Percentiles rank a stretch among this genome's conserved stretches.
Conservation (phyloP, 2,329 filamentous ascomycete genomes). For the Exophiala dermatitidis region DNA sequence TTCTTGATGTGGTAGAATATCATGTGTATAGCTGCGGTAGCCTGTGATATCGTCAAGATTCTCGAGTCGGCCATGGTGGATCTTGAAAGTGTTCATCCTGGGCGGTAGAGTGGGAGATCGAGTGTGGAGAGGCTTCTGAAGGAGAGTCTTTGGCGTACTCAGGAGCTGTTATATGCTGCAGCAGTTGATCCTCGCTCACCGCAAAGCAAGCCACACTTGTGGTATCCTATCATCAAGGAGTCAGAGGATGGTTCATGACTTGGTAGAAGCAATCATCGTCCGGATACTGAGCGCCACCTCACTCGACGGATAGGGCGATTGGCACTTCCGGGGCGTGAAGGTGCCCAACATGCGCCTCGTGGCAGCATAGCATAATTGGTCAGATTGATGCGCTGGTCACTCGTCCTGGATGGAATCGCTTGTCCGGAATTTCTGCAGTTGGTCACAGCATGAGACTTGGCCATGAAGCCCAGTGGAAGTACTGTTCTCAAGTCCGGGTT, state of each 20-base stretch:
- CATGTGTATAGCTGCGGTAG: not conserved
- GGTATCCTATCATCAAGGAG: not conserved
- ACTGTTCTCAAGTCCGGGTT: not conserved
- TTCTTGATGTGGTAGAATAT: not conserved
- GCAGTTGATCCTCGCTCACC: not conserved
- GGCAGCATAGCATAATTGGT: not conserved
- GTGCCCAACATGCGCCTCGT: not conserved
- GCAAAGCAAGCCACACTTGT: not conserved
- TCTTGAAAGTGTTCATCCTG: not conserved
- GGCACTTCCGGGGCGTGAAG: not conserved
- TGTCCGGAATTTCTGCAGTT: not conserved
- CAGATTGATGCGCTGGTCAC: not conserved
- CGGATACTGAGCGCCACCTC: not conserved
- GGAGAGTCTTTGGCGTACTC: not conserved
- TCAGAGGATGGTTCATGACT: not conserved
- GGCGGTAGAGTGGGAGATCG: not conserved
- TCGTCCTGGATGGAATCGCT: not conserved
- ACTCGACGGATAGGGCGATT: not conserved
- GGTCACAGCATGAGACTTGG: not conserved
- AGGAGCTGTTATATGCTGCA: not conserved
- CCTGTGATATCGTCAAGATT: not conserved
- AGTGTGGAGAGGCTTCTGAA: not conserved
- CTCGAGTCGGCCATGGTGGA: not conserved
- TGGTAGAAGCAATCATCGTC: not conserved
- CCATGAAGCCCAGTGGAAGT: not conserved